Percentiles rank a stretch among this genome's conserved stretches.
phyloP scores from a whole-genome alignment of 202 grass and related monocot species.

The Dendrocalamus latiflorus region DNA sequence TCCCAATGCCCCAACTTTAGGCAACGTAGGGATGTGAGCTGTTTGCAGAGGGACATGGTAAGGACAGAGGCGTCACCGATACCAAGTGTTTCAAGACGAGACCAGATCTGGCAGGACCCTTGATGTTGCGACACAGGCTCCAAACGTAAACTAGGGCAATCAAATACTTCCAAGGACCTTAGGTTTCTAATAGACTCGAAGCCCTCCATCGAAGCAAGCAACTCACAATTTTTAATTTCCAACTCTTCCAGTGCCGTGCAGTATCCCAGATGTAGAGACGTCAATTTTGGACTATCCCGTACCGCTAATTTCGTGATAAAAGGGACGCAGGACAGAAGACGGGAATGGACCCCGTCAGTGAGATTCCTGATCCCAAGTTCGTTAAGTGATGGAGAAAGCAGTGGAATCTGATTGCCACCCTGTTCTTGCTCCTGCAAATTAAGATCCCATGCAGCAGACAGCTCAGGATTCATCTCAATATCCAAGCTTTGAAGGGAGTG shows the following conservation, averaged over 20 bases:
- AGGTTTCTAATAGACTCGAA: neutral
- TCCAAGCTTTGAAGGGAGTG: no score
- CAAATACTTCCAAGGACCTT: neutral
- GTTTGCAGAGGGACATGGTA: neutral
- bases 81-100: neutral
- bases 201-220: neutral
- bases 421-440: neutral
- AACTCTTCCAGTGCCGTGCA: neutral
- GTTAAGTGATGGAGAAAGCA: neutral
- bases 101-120: neutral
- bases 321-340: neutral
- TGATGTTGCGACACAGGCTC: neutral
- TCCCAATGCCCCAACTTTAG: rapidly evolving
- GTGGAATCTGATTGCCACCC: neutral
- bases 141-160: neutral
- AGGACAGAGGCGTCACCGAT: no score
- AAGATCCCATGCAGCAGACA: no score
- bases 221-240: neutral
- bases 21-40: neutral
- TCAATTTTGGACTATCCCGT: neutral
- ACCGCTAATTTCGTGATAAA: neutral
- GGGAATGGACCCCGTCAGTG: no score
- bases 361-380: neutral
- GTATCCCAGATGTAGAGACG: neutral
- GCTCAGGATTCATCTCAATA: no score